These are phyloP conservation scores for Geotrichum citri-aurantii DNA, from an alignment of 1,139 yeast genomes.

Conservation along the genomic window DNA sequence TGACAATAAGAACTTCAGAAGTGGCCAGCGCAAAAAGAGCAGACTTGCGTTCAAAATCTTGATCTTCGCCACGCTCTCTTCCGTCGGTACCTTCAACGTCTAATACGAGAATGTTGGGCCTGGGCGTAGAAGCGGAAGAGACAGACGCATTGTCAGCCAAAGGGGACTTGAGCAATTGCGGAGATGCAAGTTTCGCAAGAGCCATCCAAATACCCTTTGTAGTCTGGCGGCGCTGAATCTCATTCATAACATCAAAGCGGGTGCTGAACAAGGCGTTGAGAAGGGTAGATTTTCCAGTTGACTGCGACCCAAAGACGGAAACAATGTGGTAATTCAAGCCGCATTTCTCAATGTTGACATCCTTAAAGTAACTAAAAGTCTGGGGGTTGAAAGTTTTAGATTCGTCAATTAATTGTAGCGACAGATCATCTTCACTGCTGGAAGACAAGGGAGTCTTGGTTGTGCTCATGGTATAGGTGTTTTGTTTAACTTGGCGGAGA, in stretches of 20 bases:
- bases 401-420: slow-evolving; percentile 68
- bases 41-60: slow-evolving; percentile 93
- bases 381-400: slow-evolving; percentile 49
- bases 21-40: slow-evolving; percentile 93
- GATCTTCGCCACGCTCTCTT: slow-evolving; percentile 95
- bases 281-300: slow-evolving; percentile 92
- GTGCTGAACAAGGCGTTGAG: slow-evolving; percentile 83
- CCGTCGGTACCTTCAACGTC: slow-evolving; percentile 99
- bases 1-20: slow-evolving; percentile 81
- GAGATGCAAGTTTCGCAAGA: slow-evolving; percentile 31
- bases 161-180: slow-evolving; percentile 10
- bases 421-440: background rate
- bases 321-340: slow-evolving; percentile 83
- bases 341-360: slow-evolving; percentile 38
- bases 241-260: slow-evolving; percentile 89
- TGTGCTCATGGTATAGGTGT: background rate
- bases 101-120: slow-evolving; percentile 58
- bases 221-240: slow-evolving; percentile 63
- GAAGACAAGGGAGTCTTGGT: background rate
- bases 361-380: slow-evolving; percentile 34
- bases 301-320: slow-evolving; percentile 94
- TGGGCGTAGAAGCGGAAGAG: slow-evolving; percentile 5
- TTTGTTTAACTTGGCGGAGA: background rate
- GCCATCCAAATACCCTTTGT: slow-evolving; percentile 96
- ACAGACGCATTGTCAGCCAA: background rate